phyloP scores from a whole-genome alignment of 805 yeast genomes.

The Metschnikowia picachoensis region DNA sequence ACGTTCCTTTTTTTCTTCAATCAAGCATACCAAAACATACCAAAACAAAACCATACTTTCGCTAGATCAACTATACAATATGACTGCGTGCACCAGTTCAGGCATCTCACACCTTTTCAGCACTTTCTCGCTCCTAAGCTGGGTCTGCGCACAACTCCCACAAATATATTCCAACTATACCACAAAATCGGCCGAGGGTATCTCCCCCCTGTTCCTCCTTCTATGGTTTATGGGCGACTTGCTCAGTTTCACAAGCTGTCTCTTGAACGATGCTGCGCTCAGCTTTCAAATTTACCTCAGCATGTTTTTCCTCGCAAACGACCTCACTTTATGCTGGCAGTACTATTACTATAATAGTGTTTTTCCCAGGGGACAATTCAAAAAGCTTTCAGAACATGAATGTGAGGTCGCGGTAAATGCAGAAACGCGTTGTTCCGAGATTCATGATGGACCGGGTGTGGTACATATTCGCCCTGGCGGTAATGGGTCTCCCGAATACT shows the following conservation, averaged over 20 bases:
- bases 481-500: conserved; percentile 2
- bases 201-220: conserved; percentile 54
- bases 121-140: conserved; percentile 31
- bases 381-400: neutral
- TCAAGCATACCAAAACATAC: neutral
- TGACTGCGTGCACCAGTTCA: conserved; percentile 8
- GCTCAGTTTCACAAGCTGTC: conserved; percentile 38
- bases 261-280: conserved; percentile 35
- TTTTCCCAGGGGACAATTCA: conserved; percentile 24
- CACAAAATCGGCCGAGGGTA: conserved; percentile 62
- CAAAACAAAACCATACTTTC: neutral
- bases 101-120: conserved; percentile 18
- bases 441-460: conserved; percentile 5
- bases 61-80: neutral
- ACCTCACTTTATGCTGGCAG: conserved; percentile 63
- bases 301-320: conserved; percentile 50
- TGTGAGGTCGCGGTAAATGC: neutral
- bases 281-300: conserved; percentile 38
- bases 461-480: conserved; percentile 13
- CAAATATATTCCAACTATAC: conserved; percentile 60
- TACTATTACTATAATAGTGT: conserved; percentile 62
- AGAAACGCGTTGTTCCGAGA: conserved; percentile 1
- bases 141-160: conserved; percentile 76
- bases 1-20: neutral
- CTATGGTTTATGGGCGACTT: conserved; percentile 60